A percentile compares a stretch with the other conserved stretches of the same genome.
Conservation (phyloP, 2,329 filamentous ascomycete genomes). For the Claviceps citrina region DNA sequence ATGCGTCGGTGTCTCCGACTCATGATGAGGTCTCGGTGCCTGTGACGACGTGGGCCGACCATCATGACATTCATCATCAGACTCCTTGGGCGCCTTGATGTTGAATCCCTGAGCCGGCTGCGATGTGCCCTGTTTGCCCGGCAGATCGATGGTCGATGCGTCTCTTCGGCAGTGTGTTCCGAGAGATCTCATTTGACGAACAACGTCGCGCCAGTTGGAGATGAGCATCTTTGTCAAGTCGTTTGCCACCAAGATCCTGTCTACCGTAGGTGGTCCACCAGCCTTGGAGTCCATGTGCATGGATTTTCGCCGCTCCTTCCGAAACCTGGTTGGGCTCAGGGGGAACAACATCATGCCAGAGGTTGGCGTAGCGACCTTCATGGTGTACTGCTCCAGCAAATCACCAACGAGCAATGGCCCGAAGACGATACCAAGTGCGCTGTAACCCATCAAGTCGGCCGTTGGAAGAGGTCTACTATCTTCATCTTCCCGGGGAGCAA, state of each 20-base stretch:
- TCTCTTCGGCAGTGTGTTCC: slow-evolving; percentile 15
- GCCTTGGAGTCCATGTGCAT: slow-evolving; percentile 4
- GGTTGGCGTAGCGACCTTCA: slow-evolving; percentile 27
- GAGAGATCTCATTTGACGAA: slow-evolving; percentile 41
- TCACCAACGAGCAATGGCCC: slow-evolving; percentile 48
- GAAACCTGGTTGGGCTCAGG: slow-evolving; percentile 26
- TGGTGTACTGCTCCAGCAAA: slow-evolving; percentile 34
- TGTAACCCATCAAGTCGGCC: slow-evolving; percentile 48
- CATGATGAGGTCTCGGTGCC: slow-evolving; percentile 19
- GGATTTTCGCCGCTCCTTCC: slow-evolving; percentile 14
- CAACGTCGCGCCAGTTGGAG: slow-evolving; percentile 47
- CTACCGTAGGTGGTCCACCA: slow-evolving; percentile 21
- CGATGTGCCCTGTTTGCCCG: slow-evolving; percentile 1
- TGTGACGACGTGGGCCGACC: neutral
- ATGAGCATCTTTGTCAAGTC: slow-evolving; percentile 50
- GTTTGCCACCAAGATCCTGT: slow-evolving; percentile 44
- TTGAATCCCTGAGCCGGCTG: neutral
- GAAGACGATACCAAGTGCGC: slow-evolving; percentile 47
- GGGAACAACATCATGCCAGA: slow-evolving; percentile 29
- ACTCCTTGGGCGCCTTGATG: neutral
- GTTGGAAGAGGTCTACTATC: slow-evolving; percentile 36
- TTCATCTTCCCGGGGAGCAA: slow-evolving; percentile 34
- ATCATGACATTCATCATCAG: neutral
- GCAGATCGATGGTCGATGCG: slow-evolving; percentile 7
- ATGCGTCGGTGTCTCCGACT: slow-evolving; percentile 21